phyloP scores from a whole-genome alignment of 768 basidiomycete genomes.

The Macrocybe gigantea region DNA sequence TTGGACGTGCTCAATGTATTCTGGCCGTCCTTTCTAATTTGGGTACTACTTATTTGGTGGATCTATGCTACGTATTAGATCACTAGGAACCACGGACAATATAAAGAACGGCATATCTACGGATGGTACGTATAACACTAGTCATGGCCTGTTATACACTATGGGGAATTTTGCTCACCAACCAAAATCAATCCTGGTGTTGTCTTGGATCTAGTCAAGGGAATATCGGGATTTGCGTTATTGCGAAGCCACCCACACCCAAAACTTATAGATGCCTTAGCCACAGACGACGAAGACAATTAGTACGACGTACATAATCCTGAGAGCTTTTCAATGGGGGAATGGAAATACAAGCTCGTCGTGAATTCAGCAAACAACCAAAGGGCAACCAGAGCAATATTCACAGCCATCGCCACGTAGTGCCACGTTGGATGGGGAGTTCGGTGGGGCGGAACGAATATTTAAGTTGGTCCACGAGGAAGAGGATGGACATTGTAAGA shows the following conservation, averaged over 20 bases:
- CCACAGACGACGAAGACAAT: not conserved
- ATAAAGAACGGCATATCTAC: not conserved
- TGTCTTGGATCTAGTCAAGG: too few relatives aligned
- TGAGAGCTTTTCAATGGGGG: slow-evolving; percentile 79
- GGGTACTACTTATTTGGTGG: slow-evolving; percentile 33
- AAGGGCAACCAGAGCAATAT: slow-evolving; percentile 43
- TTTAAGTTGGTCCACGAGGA: slow-evolving; percentile 72
- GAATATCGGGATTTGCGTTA: slow-evolving; percentile 2
- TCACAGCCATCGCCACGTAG: slow-evolving; percentile 38
- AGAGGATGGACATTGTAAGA: slow-evolving; percentile 70
- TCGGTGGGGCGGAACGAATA: slow-evolving; percentile 36
- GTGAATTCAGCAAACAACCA: slow-evolving; percentile 76
- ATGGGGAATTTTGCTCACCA: not conserved
- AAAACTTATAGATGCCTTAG: slow-evolving; percentile 8
- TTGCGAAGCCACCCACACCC: slow-evolving; percentile 12
- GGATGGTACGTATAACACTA: too few relatives aligned
- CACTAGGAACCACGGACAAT: slow-evolving; percentile 3
- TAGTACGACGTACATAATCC: slow-evolving; percentile 63
- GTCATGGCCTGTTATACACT: not conserved
- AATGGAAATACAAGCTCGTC: slow-evolving; percentile 89
- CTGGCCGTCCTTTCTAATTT: slow-evolving; percentile 29
- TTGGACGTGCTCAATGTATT: slow-evolving; percentile 33
- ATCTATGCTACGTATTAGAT: slow-evolving; percentile 14
- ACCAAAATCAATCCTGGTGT: too few relatives aligned
- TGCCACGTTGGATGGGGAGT: slow-evolving; percentile 37